A percentile compares a stretch with the other conserved stretches of the same genome.
These are phyloP conservation scores for Monosporascus sp. DNA, from an alignment of 2,329 filamentous ascomycete genomes.

Conservation along the genomic window DNA sequence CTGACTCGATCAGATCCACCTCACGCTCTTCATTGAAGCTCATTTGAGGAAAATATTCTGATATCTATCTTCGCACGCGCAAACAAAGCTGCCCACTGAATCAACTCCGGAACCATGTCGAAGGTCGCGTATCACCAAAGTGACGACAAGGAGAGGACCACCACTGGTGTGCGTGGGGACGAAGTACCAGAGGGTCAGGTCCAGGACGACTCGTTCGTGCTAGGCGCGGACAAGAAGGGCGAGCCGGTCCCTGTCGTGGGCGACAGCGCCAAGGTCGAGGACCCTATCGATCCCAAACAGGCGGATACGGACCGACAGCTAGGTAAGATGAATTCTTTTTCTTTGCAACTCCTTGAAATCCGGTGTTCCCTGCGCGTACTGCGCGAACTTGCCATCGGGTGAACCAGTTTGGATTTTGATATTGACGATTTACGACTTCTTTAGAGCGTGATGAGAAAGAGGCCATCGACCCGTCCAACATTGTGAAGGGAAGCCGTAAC, in stretches of 20 bases:
- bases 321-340: slow-evolving; percentile 2
- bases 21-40: no score
- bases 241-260: slow-evolving; percentile 8
- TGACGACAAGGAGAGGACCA: no score
- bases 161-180: no score
- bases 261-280: slow-evolving; percentile 11
- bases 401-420: neutral
- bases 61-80: no score
- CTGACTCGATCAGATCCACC: no score
- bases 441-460: slow-evolving; percentile 25
- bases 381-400: no score
- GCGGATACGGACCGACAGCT: slow-evolving; percentile 14
- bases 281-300: slow-evolving; percentile 3
- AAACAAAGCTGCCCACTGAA: no score
- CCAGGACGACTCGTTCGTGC: slow-evolving; percentile 10
- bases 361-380: no score
- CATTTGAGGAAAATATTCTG: no score
- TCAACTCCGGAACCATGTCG: no score
- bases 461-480: slow-evolving; percentile 25
- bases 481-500: slow-evolving; percentile 21
- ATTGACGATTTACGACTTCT: neutral
- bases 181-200: slow-evolving; percentile 7
- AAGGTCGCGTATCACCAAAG: no score
- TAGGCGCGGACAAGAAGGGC: slow-evolving; percentile 5
- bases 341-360: no score